phyloP scores from a whole-genome alignment of 345 rosid species.

The Turritis glabra region DNA sequence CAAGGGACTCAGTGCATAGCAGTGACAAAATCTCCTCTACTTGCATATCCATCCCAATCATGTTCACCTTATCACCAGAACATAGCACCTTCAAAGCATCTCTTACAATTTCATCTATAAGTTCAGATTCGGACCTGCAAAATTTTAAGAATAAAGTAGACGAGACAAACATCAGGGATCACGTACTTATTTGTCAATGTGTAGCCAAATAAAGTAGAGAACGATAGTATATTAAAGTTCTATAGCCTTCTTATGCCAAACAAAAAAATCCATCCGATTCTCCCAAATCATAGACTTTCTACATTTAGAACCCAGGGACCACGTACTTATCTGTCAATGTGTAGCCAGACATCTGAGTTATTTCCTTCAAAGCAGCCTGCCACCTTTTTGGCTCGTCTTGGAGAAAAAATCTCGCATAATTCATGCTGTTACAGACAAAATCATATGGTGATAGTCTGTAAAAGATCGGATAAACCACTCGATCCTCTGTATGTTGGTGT shows the following conservation, averaged over 20 bases:
- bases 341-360: conserved; percentile 24
- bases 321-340: conserved; percentile 29
- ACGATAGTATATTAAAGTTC: too few relatives aligned
- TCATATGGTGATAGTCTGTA: not conserved
- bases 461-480: conserved; percentile 12
- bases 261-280: not conserved
- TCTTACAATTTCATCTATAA: conserved; percentile 35
- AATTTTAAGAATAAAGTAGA: not conserved
- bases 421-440: not conserved
- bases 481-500: not conserved
- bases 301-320: not conserved
- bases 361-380: conserved; percentile 8
- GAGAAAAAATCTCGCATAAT: not conserved
- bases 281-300: not conserved
- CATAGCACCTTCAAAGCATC: not conserved
- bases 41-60: conserved; percentile 35
- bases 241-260: not conserved
- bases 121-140: conserved; percentile 33
- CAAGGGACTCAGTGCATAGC: conserved; percentile 1
- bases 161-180: too few relatives aligned
- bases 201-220: too few relatives aligned
- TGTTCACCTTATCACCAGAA: not conserved
- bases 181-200: too few relatives aligned
- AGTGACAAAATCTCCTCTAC: conserved; percentile 26
- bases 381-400: conserved; percentile 2